These are phyloP conservation scores for Hirsutella thompsonii DNA, from an alignment of 2,329 filamentous ascomycete species.

Conservation along the genomic window DNA sequence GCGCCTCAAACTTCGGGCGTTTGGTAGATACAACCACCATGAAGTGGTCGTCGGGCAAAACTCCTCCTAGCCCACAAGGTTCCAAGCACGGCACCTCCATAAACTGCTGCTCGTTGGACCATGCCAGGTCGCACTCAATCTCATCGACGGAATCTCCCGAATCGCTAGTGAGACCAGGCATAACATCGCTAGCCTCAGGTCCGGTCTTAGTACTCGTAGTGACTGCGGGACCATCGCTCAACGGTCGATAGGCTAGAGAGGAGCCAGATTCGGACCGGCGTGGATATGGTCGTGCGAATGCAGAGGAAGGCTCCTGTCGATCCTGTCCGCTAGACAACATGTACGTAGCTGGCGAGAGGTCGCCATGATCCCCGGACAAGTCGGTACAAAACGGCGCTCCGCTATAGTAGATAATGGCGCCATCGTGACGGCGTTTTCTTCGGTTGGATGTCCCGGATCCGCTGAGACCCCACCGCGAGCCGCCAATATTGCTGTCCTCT, in stretches of 20 bases:
- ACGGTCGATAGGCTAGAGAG: conserved; percentile 31
- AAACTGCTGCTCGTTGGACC: conserved; percentile 30
- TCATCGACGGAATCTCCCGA: conserved; percentile 22
- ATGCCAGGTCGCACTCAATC: conserved; percentile 30
- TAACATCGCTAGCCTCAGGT: conserved; percentile 11
- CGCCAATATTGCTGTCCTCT: conserved; percentile 35
- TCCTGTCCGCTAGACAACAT: conserved; percentile 32
- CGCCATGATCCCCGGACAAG: conserved; percentile 52
- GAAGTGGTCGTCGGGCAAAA: conserved; percentile 53
- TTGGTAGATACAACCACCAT: conserved; percentile 39
- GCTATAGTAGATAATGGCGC: conserved; percentile 74
- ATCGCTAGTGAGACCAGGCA: conserved; percentile 20
- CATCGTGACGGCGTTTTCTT: conserved; percentile 47
- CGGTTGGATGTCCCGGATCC: conserved; percentile 34
- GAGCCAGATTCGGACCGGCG: conserved; percentile 38
- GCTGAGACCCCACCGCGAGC: conserved; percentile 32
- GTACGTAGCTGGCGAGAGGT: conserved; percentile 33
- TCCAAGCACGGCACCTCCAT: conserved; percentile 29
- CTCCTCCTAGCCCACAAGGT: conserved; percentile 45
- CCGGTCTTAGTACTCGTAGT: conserved; percentile 15
- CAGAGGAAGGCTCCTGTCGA: conserved; percentile 10
- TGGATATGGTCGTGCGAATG: conserved; percentile 13
- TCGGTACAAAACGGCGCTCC: conserved; percentile 73
- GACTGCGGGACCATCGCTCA: conserved; percentile 24
- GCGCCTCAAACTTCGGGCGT: conserved; percentile 21